phyloP scores from a whole-genome alignment of 2,329 filamentous ascomycete species.

The Trichoderma sp. region DNA sequence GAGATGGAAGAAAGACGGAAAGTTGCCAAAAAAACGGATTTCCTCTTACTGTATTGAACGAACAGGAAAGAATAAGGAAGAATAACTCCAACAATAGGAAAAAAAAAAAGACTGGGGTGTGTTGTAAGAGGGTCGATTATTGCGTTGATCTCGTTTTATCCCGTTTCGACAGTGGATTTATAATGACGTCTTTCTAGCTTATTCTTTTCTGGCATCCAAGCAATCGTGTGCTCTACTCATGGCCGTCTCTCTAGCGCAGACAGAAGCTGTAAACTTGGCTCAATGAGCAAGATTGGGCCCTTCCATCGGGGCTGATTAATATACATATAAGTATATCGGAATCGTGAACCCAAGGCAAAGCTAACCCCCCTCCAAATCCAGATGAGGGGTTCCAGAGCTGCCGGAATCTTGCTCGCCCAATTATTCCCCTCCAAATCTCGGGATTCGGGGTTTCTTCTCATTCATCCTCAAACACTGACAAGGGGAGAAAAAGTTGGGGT shows the following conservation, averaged over 20 bases:
- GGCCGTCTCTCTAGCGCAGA: background rate
- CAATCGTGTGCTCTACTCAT: background rate
- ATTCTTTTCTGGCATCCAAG: background rate
- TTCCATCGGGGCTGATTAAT: slow-evolving; percentile 9
- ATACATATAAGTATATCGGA: background rate
- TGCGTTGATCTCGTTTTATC: background rate
- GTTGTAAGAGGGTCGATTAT: background rate
- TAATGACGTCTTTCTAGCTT: background rate
- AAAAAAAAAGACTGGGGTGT: background rate
- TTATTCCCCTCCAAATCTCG: background rate
- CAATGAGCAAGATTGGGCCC: background rate
- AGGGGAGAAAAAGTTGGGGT: slow-evolving; percentile 17
- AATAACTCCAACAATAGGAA: background rate
- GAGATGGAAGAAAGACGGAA: background rate
- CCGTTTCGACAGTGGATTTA: background rate
- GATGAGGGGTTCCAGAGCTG: slow-evolving; percentile 12
- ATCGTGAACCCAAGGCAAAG: background rate
- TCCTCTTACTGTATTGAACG: background rate
- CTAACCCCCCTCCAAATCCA: background rate
- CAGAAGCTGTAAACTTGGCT: background rate
- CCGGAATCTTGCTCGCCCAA: background rate
- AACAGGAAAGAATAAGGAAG: background rate
- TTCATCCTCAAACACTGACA: background rate
- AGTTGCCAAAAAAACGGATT: background rate
- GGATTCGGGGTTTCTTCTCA: slow-evolving; percentile 13